phyloP scores from a whole-genome alignment of 2,329 filamentous ascomycete species.

The Escovopsis sp. region DNA sequence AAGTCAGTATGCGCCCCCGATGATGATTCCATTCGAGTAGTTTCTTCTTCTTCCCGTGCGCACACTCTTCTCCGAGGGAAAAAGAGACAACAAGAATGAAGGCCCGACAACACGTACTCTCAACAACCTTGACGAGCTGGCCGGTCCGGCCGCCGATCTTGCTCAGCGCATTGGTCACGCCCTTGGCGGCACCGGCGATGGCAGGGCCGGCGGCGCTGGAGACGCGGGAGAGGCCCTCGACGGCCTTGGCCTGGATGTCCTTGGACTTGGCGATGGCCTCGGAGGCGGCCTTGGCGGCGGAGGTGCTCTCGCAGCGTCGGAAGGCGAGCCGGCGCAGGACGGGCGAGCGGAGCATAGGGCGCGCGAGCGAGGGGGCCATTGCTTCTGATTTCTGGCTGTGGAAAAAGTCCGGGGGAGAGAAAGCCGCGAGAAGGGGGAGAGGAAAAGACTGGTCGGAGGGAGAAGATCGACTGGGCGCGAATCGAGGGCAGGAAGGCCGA shows the following conservation, averaged over 20 bases:
- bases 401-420: slow-evolving; percentile 2
- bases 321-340: slow-evolving; percentile 28
- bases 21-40: too few relatives aligned
- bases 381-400: slow-evolving; percentile 5
- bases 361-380: slow-evolving; percentile 24
- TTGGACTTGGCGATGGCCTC: slow-evolving; percentile 29
- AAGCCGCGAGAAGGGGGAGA: too few relatives aligned
- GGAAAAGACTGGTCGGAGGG: too few relatives aligned
- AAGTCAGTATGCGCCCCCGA: background rate
- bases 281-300: slow-evolving; percentile 21
- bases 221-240: slow-evolving; percentile 71
- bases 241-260: slow-evolving; percentile 48
- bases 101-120: slow-evolving; percentile 77
- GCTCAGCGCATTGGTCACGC: slow-evolving; percentile 49
- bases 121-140: slow-evolving; percentile 60
- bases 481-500: too few relatives aligned
- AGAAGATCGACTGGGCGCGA: too few relatives aligned
- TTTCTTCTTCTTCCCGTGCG: too few relatives aligned
- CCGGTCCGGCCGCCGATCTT: slow-evolving; percentile 76
- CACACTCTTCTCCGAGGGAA: background rate
- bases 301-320: slow-evolving; percentile 48
- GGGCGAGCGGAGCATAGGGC: slow-evolving; percentile 32
- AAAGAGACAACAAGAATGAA: too few relatives aligned
- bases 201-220: slow-evolving; percentile 66
- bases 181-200: slow-evolving; percentile 56